Conservation (phyloP, 202 grass and related monocot species). For the Panicum virgatum region DNA sequence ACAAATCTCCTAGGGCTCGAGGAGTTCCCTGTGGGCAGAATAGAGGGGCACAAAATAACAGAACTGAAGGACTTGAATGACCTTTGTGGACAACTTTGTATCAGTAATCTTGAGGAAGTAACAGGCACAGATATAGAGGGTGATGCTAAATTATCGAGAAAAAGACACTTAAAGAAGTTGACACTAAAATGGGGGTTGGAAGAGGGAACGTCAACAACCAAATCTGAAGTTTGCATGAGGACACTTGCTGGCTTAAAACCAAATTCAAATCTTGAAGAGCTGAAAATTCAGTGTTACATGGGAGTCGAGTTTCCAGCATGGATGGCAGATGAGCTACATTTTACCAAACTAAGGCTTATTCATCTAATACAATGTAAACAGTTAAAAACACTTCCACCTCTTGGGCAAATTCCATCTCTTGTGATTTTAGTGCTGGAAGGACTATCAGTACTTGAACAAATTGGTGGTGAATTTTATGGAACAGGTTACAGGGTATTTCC, state of each 20-base stretch:
- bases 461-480: conserved; percentile 46
- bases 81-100: conserved; percentile 29
- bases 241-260: conserved; percentile 42
- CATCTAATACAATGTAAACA: not conserved
- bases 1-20: conserved; percentile 37
- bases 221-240: conserved; percentile 4
- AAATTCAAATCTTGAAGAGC: conserved; percentile 31
- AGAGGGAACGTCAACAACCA: not conserved
- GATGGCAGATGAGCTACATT: conserved; percentile 21
- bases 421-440: conserved; percentile 9
- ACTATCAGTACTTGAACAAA: conserved; percentile 3
- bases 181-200: conserved; percentile 16
- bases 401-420: conserved; percentile 38
- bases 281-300: conserved; percentile 26
- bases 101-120: conserved; percentile 40
- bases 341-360: conserved; percentile 8
- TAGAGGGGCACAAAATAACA: conserved; percentile 30
- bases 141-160: conserved; percentile 20
- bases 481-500: conserved; percentile 20
- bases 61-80: conserved; percentile 45
- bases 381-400: conserved; percentile 31
- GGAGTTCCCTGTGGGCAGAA: conserved; percentile 35
- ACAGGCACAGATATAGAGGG: conserved; percentile 6
- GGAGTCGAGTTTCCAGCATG: conserved; percentile 27
- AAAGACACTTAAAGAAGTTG: conserved; percentile 42